These are phyloP conservation scores for Xerocomus nothofagi DNA, from an alignment of 1,284 basidiomycete genomes.

Conservation along the genomic window DNA sequence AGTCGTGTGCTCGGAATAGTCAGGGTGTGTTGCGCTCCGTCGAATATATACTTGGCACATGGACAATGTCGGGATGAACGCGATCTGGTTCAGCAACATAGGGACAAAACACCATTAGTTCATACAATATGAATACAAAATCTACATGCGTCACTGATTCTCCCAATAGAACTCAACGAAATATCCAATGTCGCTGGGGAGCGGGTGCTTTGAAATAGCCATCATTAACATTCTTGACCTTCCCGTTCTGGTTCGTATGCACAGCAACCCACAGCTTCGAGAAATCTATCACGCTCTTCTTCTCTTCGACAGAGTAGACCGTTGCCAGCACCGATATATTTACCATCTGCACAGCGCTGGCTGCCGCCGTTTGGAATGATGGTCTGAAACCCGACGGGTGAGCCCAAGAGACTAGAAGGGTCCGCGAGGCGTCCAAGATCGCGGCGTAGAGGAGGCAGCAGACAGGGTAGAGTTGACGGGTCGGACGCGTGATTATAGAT, in stretches of 20 bases:
- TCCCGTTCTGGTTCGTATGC: conserved; percentile 43
- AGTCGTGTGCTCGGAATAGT: background rate
- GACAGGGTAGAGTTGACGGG: conserved; percentile 52
- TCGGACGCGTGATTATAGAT: conserved; percentile 58
- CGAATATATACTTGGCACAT: background rate
- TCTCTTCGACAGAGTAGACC: conserved; percentile 43
- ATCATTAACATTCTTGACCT: conserved; percentile 8
- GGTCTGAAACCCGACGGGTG: conserved; percentile 11
- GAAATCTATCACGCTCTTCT: conserved; percentile 44
- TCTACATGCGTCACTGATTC: conserved; percentile 2
- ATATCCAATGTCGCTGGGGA: background rate
- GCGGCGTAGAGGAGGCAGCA: conserved; percentile 38
- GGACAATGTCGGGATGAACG: background rate
- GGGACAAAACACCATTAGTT: background rate
- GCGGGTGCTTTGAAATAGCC: background rate
- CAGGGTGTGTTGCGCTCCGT: background rate
- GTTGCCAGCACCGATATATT: conserved; percentile 38
- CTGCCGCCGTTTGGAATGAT: conserved; percentile 10
- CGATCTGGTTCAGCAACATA: background rate
- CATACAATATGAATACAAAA: conserved; percentile 16
- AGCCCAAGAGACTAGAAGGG: conserved; percentile 32
- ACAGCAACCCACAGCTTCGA: conserved; percentile 47
- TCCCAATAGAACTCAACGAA: background rate
- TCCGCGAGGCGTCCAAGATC: conserved; percentile 36
- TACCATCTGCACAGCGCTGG: conserved; percentile 34